Evolutionary conservation across 768 basidiomycete species (phyloP).

Genomic region (Russula earlei): DNA sequence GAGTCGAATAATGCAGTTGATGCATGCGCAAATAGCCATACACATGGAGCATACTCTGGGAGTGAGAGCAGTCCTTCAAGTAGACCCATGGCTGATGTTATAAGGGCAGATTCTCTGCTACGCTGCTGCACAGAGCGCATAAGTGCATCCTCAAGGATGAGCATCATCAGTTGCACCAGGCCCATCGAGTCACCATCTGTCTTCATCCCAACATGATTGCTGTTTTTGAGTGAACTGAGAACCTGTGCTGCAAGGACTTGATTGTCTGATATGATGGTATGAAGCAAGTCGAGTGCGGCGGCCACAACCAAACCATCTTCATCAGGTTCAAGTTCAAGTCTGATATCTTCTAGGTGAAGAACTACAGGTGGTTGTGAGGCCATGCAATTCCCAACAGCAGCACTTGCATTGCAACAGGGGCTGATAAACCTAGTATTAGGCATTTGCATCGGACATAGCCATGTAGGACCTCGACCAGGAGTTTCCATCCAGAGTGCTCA

Average conservation of each 20-base stretch:
- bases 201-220: conserved; percentile 37
- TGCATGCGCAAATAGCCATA: conserved; percentile 83
- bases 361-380: conserved; percentile 13
- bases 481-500: conserved; percentile 77
- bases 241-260: conserved; percentile 53
- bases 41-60: conserved; percentile 66
- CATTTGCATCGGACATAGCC: conserved; percentile 60
- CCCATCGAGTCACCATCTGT: conserved; percentile 51
- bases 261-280: conserved; percentile 66
- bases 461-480: conserved; percentile 72
- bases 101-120: conserved; percentile 42
- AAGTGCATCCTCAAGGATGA: conserved; percentile 71
- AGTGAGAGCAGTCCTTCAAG: conserved; percentile 67
- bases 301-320: conserved; percentile 60
- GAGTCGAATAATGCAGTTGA: conserved; percentile 69
- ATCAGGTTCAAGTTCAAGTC: conserved; percentile 54
- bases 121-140: conserved; percentile 38
- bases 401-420: background rate
- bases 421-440: conserved; percentile 27
- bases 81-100: conserved; percentile 75
- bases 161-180: conserved; percentile 69
- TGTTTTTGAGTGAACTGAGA: conserved; percentile 56
- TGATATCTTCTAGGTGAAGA: conserved; percentile 55
- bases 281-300: conserved; percentile 70
- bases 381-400: background rate